phyloP scores from a whole-genome alignment of 805 yeast genomes.

The Wickerhamia fluorescens region DNA sequence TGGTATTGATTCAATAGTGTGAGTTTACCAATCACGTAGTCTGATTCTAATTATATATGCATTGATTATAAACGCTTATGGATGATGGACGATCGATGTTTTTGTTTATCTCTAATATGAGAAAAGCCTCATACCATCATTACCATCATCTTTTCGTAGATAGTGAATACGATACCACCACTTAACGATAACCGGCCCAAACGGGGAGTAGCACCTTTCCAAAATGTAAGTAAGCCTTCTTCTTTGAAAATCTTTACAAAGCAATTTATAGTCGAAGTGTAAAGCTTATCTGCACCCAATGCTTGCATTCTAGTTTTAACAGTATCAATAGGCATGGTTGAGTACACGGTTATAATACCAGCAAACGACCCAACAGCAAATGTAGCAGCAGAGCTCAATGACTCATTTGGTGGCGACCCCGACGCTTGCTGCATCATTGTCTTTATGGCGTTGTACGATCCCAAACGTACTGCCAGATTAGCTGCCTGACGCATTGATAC shows the following conservation, averaged over 20 bases:
- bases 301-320: conserved; percentile 98
- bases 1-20: too few species aligned
- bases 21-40: too few species aligned
- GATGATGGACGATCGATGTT: too few species aligned
- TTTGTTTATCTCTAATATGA: too few species aligned
- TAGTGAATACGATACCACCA: conserved; percentile 96
- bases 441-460: conserved; percentile 86
- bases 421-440: conserved; percentile 65
- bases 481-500: conserved; percentile 95
- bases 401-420: conserved; percentile 59
- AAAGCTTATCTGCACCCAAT: conserved; percentile 64
- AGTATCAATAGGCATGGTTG: conserved; percentile 94
- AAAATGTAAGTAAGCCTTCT: conserved; percentile 85
- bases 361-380: conserved; percentile 88
- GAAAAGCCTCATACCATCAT: conserved; percentile 36
- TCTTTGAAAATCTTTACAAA: conserved; percentile 71
- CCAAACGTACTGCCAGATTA: conserved; percentile 89
- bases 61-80: too few species aligned
- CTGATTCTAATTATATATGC: too few species aligned
- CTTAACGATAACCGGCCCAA: conserved; percentile 85
- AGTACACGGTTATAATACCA: conserved; percentile 81
- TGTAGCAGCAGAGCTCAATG: conserved; percentile 71
- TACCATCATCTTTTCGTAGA: conserved; percentile 82
- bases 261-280: conserved; percentile 74
- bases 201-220: conserved; percentile 99